These are phyloP conservation scores for Trametes cubensis DNA, from an alignment of 768 basidiomycete genomes.

Conservation along the genomic window DNA sequence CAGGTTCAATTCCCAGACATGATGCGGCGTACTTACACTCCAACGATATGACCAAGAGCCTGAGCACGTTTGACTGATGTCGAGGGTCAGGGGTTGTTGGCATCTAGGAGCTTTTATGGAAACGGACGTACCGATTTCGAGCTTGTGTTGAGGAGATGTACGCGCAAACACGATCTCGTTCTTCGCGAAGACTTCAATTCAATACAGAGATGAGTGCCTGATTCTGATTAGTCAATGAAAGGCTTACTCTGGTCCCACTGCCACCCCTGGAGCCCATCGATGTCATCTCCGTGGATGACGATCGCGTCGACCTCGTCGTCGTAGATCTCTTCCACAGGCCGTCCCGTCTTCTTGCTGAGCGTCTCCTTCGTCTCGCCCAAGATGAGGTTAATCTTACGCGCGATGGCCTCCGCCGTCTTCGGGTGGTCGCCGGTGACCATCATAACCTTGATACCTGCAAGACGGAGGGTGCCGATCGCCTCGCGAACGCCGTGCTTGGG, in stretches of 20 bases:
- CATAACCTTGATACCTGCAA: slow-evolving; percentile 76
- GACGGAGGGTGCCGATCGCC: slow-evolving; percentile 68
- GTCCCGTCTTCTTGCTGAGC: slow-evolving; percentile 56
- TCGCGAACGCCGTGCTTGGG: slow-evolving; percentile 74
- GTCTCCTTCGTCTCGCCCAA: slow-evolving; percentile 67
- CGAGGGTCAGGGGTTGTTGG: not conserved
- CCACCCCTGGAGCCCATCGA: slow-evolving; percentile 67
- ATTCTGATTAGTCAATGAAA: not conserved
- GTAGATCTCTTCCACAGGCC: slow-evolving; percentile 59
- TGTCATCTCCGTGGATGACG: slow-evolving; percentile 69
- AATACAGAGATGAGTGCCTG: not conserved
- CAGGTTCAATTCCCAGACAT: not conserved
- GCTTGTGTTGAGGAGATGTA: slow-evolving; percentile 72
- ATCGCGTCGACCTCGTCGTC: slow-evolving; percentile 70
- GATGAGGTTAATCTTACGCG: slow-evolving; percentile 71
- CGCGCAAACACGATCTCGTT: slow-evolving; percentile 73
- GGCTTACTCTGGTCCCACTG: slow-evolving; percentile 69
- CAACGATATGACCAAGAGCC: slow-evolving; percentile 70
- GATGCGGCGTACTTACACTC: slow-evolving; percentile 53
- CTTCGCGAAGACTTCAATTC: slow-evolving; percentile 61
- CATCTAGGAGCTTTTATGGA: not conserved
- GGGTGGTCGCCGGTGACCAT: slow-evolving; percentile 79
- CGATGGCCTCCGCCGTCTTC: slow-evolving; percentile 74
- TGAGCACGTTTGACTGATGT: slow-evolving; percentile 66
- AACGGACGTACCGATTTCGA: slow-evolving; percentile 58